These are phyloP conservation scores for Hemerocallis citrina DNA, from an alignment of 106 monocot genomes.

Conservation along the genomic window DNA sequence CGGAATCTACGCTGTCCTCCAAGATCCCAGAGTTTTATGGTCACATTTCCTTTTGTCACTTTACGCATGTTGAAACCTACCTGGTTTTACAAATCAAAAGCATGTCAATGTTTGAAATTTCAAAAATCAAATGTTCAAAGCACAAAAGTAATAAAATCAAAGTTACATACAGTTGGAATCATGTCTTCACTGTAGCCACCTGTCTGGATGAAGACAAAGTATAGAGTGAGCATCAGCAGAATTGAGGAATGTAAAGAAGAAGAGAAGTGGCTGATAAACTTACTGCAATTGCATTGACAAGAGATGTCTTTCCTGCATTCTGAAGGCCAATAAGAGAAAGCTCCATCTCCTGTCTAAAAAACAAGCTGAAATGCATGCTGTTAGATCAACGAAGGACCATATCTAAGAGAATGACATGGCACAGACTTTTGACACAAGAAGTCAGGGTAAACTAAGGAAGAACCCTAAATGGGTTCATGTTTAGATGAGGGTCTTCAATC, in stretches of 20 bases:
- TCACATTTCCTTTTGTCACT: constrained; percentile 98
- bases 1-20: constrained; percentile 90
- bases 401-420: background rate
- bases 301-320: constrained; percentile 96
- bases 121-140: constrained; percentile 1
- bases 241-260: background rate
- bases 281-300: constrained; percentile 93
- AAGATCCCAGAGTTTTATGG: constrained; percentile 96
- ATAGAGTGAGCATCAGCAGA: constrained; percentile 1
- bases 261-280: constrained; percentile 19
- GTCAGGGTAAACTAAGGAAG: background rate
- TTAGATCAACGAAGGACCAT: background rate
- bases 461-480: background rate
- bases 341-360: constrained; percentile 98
- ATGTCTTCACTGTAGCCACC: constrained; percentile 95
- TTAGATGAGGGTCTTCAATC: background rate
- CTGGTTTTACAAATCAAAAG: constrained; percentile 22
- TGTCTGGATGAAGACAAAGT: constrained; percentile 33
- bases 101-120: background rate
- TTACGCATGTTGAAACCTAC: constrained; percentile 98
- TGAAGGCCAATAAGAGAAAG: constrained; percentile 94
- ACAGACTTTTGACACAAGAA: background rate
- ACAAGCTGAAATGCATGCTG: constrained; percentile 48
- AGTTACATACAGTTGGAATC: constrained; percentile 89
- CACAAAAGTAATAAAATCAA: background rate